phyloP scores from a whole-genome alignment of 345 rosid genomes.

The Hypericum androsaemum region DNA sequence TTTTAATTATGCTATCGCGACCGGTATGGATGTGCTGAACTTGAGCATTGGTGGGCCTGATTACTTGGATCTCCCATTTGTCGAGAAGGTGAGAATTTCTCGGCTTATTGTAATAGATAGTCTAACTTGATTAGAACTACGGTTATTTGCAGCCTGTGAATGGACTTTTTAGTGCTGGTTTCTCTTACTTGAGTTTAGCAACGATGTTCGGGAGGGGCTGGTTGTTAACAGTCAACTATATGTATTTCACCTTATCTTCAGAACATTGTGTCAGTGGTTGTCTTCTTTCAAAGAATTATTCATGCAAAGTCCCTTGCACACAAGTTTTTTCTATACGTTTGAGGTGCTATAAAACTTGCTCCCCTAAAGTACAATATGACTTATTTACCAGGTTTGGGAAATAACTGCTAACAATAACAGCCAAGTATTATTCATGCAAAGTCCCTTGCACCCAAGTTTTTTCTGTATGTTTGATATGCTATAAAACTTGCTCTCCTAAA shows the following conservation, averaged over 20 bases:
- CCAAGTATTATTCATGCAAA: too few relatives aligned
- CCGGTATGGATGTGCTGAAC: conserved; percentile 86
- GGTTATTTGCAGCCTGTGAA: too few relatives aligned
- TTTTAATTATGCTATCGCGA: conserved; percentile 92
- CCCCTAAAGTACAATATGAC: conserved; percentile 6
- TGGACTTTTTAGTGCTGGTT: too few relatives aligned
- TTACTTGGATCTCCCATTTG: conserved; percentile 93
- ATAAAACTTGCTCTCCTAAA: conserved; percentile 2
- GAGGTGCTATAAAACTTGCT: conserved; percentile 1
- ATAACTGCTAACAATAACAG: conserved; percentile 94
- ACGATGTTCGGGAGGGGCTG: too few relatives aligned
- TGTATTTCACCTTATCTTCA: too few relatives aligned
- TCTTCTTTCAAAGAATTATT: too few relatives aligned
- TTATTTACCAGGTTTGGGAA: conserved; percentile 83
- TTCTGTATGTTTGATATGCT: neutral
- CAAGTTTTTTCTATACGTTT: neutral
- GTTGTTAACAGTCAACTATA: too few relatives aligned
- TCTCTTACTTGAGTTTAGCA: too few relatives aligned
- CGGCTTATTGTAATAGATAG: conserved; percentile 2
- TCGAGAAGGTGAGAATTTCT: conserved; percentile 64
- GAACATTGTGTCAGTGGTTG: too few relatives aligned
- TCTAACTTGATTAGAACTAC: too few relatives aligned
- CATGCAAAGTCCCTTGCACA: too few relatives aligned
- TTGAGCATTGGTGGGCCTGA: conserved; percentile 99
- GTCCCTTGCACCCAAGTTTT: too few relatives aligned